phyloP scores from a whole-genome alignment of 768 basidiomycete species.

The Suillus spraguei region DNA sequence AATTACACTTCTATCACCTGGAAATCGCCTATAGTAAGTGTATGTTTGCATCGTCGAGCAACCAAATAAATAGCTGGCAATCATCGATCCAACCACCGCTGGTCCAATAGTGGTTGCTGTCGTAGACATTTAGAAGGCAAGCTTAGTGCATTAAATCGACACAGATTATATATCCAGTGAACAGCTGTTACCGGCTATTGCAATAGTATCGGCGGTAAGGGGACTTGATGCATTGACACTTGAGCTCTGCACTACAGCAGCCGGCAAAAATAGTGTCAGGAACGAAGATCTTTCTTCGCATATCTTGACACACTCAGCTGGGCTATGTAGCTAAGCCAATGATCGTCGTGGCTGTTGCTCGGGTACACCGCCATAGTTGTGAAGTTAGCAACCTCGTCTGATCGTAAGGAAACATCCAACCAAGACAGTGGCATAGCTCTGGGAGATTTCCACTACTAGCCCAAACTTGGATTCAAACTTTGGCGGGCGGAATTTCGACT shows the following conservation, averaged over 20 bases:
- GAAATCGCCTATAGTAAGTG: conserved; percentile 10
- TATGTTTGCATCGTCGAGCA: conserved; percentile 13
- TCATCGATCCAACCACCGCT: conserved; percentile 12
- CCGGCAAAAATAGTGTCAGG: background rate
- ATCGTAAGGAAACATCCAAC: too few species aligned
- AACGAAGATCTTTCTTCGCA: background rate
- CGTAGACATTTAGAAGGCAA: background rate
- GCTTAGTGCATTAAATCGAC: background rate
- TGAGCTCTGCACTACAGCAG: background rate
- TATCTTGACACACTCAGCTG: background rate
- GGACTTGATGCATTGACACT: background rate
- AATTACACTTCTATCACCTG: conserved; percentile 5
- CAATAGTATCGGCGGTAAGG: background rate
- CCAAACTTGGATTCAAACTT: too few species aligned
- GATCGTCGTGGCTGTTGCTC: background rate
- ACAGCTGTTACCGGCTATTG: background rate
- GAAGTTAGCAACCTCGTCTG: too few species aligned
- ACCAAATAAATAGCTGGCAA: conserved; percentile 12
- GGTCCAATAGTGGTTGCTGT: conserved; percentile 13
- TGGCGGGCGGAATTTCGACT: too few species aligned
- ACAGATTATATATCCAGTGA: background rate
- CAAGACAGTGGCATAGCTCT: too few species aligned
- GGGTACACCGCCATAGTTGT: background rate
- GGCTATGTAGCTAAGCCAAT: background rate
- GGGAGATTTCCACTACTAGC: too few species aligned